Conservation (phyloP, 139 green algal species). For the Medakamo hakoo region DNA sequence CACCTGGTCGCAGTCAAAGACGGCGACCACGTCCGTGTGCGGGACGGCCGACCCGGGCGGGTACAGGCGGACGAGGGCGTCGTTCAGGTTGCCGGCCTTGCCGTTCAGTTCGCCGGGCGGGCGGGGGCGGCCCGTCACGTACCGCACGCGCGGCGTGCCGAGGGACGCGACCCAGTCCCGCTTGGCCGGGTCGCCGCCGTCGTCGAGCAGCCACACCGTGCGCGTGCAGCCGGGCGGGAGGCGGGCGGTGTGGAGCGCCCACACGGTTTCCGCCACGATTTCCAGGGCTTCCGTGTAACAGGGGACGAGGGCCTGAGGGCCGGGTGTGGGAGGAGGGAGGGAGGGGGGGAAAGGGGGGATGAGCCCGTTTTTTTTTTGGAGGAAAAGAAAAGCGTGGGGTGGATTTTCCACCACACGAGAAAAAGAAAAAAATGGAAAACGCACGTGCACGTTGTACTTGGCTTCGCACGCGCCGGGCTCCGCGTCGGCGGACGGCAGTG, state of each 20-base stretch:
- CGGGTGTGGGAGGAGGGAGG: too few species aligned
- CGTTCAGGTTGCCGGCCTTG: conserved; percentile 10
- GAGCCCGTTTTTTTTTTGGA: too few species aligned
- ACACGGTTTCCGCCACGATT: conserved; percentile 6
- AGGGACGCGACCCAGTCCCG: conserved; percentile 1
- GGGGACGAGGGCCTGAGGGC: too few species aligned
- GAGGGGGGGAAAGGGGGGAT: too few species aligned
- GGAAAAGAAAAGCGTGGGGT: too few species aligned
- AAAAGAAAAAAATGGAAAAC: too few species aligned
- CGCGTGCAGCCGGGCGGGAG: neutral
- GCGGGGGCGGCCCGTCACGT: conserved; percentile 4
- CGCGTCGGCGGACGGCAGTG: neutral
- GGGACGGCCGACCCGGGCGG: conserved; percentile 1
- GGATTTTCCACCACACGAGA: too few species aligned
- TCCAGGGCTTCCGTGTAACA: conserved; percentile 13
- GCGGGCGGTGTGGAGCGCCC: conserved; percentile 1
- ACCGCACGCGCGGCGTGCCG: neutral
- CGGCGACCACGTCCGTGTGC: neutral
- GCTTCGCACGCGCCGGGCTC: neutral
- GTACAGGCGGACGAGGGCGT: conserved; percentile 5
- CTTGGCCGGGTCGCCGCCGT: conserved; percentile 13
- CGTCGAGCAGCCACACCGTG: conserved; percentile 13
- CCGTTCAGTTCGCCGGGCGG: conserved; percentile 5
- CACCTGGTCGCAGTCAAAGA: conserved; percentile 4
- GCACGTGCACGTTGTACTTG: conserved; percentile 6